phyloP scores from a whole-genome alignment of 2,329 filamentous ascomycete species.

The Aureobasidium sp. region DNA sequence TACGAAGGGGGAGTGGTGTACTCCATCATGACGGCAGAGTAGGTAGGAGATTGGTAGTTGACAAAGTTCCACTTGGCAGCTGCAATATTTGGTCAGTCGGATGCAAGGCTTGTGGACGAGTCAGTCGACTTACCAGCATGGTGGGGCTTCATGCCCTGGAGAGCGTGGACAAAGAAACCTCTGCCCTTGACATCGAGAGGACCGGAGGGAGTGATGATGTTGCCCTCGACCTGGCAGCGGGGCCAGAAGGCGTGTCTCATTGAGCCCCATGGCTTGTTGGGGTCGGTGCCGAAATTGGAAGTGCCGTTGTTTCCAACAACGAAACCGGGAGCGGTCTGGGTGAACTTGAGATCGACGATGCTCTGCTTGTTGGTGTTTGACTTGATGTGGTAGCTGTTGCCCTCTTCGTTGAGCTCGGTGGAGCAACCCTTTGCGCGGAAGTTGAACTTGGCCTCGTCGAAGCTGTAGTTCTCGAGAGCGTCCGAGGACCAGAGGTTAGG shows the following conservation, averaged over 20 bases:
- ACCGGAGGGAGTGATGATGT: constrained; percentile 74
- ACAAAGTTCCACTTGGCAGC: constrained; percentile 88
- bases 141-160: constrained; percentile 99
- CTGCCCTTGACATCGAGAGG: constrained; percentile 74
- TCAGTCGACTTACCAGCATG: constrained; percentile 59
- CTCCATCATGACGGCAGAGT: constrained; percentile 91
- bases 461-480: constrained; percentile 68
- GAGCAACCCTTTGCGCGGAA: constrained; percentile 86
- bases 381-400: constrained; percentile 78
- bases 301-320: constrained; percentile 77
- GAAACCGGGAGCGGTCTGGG: constrained; percentile 70
- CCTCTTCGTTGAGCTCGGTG: constrained; percentile 78
- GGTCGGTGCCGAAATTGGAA: constrained; percentile 79
- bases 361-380: constrained; percentile 74
- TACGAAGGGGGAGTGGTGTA: constrained; percentile 92
- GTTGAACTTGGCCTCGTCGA: constrained; percentile 73
- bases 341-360: constrained; percentile 80
- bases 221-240: constrained; percentile 72
- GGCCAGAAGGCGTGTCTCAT: constrained; percentile 97
- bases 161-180: constrained; percentile 72
- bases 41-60: constrained; percentile 79
- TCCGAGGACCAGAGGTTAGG: constrained; percentile 79
- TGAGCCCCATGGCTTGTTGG: constrained; percentile 76
- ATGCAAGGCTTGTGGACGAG: background rate
- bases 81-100: constrained; percentile 23